A percentile compares a stretch with the other conserved stretches of the same genome.
Conservation (phyloP, 2,329 filamentous ascomycete species). For the Colletotrichum gigasporum region DNA sequence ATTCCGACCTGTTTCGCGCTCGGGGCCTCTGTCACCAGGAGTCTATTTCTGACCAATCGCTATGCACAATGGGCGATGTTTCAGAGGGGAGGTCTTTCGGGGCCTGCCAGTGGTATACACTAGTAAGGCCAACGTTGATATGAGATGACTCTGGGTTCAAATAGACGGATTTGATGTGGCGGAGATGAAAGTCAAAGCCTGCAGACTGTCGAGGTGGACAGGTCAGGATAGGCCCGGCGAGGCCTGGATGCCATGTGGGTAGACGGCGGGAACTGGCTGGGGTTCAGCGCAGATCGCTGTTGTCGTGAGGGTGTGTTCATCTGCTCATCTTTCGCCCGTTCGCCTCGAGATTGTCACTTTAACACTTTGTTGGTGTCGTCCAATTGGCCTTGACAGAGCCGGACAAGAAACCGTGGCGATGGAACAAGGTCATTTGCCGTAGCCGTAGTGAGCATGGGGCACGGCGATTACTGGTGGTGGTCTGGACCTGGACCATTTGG, state of each 20-base stretch:
- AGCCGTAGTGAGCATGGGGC: constrained; percentile 1
- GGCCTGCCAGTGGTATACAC: not conserved
- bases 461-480: not conserved
- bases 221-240: not conserved
- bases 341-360: not conserved
- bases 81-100: not conserved
- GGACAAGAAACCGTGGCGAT: constrained; percentile 1
- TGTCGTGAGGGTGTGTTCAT: constrained; percentile 24
- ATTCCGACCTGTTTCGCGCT: constrained; percentile 26
- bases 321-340: constrained; percentile 18
- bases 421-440: constrained; percentile 17
- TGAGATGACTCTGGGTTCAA: constrained; percentile 5
- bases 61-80: not conserved
- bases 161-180: not conserved
- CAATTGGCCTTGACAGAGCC: constrained; percentile 2
- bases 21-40: constrained; percentile 3
- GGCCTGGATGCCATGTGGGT: constrained; percentile 27
- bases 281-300: constrained; percentile 19
- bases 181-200: constrained; percentile 12
- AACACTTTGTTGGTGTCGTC: too few species aligned
- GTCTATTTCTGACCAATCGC: constrained; percentile 12
- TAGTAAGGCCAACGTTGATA: not conserved
- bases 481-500: constrained; percentile 8
- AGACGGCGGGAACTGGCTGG: constrained; percentile 11
- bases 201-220: not conserved